phyloP scores from a whole-genome alignment of 2,329 filamentous ascomycete species.

The Ceratocystis destructans region DNA sequence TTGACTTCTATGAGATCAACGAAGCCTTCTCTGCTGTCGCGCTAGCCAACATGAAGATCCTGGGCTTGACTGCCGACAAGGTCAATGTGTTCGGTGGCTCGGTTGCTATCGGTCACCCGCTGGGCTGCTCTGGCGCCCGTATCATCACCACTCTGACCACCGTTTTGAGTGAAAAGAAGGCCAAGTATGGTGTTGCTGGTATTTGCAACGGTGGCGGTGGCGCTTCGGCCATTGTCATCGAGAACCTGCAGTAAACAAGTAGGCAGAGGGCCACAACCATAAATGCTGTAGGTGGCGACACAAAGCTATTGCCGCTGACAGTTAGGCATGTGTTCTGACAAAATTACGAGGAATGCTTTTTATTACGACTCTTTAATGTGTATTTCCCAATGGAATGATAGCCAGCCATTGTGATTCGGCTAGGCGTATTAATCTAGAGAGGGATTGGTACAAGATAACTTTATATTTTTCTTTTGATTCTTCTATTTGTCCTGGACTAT shows the following conservation, averaged over 20 bases:
- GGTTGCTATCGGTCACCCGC: conserved; percentile 87
- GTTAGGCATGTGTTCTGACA: neutral
- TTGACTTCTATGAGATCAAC: conserved; percentile 98
- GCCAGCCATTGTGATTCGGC: neutral
- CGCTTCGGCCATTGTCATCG: conserved; percentile 84
- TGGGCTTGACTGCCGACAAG: conserved; percentile 64
- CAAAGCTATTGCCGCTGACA: neutral
- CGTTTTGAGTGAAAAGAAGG: conserved; percentile 79
- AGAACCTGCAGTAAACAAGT: conserved; percentile 45
- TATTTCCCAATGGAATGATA: neutral
- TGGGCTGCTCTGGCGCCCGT: conserved; percentile 85
- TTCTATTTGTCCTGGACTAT: neutral
- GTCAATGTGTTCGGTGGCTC: conserved; percentile 94
- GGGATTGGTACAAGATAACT: neutral
- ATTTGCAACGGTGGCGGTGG: conserved; percentile 98
- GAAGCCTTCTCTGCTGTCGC: conserved; percentile 97
- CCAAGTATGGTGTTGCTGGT: conserved; percentile 82
- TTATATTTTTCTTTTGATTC: neutral
- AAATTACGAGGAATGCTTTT: conserved; percentile 7
- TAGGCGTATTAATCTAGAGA: neutral
- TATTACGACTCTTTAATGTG: conserved; percentile 12
- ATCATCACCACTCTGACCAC: conserved; percentile 83
- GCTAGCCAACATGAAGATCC: conserved; percentile 87
- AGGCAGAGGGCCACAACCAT: neutral
- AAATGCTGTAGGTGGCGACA: neutral